Conservation (phyloP, 2,329 filamentous ascomycete species). For the Aspergillus hortae region DNA sequence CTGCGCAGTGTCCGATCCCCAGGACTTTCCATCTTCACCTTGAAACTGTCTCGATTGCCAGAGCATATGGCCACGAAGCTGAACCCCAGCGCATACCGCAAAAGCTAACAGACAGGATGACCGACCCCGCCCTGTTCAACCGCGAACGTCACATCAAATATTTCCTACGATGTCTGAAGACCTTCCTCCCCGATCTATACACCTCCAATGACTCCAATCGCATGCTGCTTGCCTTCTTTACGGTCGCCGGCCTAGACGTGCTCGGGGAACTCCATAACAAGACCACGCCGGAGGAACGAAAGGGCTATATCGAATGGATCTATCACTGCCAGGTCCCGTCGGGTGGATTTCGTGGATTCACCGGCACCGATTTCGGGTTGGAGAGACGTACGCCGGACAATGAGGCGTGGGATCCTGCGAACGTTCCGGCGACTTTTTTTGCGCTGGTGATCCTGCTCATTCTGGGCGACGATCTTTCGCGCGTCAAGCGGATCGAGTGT, state of each 20-base stretch:
- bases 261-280: constrained; percentile 61
- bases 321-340: constrained; percentile 78
- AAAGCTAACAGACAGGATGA: constrained; percentile 18
- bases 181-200: constrained; percentile 76
- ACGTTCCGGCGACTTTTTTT: constrained; percentile 85
- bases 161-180: constrained; percentile 84
- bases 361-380: constrained; percentile 59
- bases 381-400: constrained; percentile 49
- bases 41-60: neutral
- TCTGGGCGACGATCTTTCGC: constrained; percentile 59
- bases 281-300: constrained; percentile 52
- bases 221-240: constrained; percentile 86
- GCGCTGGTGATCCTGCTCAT: constrained; percentile 71
- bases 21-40: too few relatives aligned
- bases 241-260: constrained; percentile 77
- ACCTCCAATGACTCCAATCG: constrained; percentile 86
- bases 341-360: constrained; percentile 86
- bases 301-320: constrained; percentile 68
- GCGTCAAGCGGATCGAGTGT: constrained; percentile 65
- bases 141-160: constrained; percentile 76
- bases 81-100: neutral
- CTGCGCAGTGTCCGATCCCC: neutral
- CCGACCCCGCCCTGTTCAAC: constrained; percentile 28
- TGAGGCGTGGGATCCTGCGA: constrained; percentile 67
- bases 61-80: neutral